A percentile compares a stretch with the other conserved stretches of the same genome.
Evolutionary conservation across 2,329 filamentous ascomycete species (phyloP).

Genomic region (Leptoxyphium fumago): DNA sequence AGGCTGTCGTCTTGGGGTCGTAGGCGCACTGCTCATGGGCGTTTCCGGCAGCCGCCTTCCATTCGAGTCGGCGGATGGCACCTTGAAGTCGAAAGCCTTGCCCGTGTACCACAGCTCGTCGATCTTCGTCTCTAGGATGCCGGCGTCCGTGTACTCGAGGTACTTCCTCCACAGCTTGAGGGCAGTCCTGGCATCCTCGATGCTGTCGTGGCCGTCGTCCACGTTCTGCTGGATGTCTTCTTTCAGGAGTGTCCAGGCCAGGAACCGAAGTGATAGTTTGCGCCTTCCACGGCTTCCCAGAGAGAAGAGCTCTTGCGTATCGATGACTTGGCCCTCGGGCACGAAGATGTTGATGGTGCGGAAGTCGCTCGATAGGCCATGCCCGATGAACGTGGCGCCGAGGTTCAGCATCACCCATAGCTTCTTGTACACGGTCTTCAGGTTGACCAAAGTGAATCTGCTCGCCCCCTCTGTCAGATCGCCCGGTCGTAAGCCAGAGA

Average conservation of each 20-base stretch:
- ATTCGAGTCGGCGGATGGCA: conserved; percentile 13
- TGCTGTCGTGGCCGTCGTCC: conserved; percentile 59
- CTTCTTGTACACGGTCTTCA: conserved; percentile 95
- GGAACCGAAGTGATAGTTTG: conserved; percentile 79
- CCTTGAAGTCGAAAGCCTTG: conserved; percentile 35
- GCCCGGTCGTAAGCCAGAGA: conserved; percentile 75
- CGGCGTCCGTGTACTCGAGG: conserved; percentile 74
- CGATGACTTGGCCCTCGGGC: conserved; percentile 76
- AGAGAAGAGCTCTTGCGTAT: conserved; percentile 86
- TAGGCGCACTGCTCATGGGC: conserved; percentile 14
- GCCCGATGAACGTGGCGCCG: conserved; percentile 84
- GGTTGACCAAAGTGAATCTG: conserved; percentile 65
- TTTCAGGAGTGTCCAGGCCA: conserved; percentile 81
- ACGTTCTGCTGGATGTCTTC: conserved; percentile 87
- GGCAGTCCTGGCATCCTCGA: conserved; percentile 87
- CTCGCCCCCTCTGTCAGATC: conserved; percentile 72
- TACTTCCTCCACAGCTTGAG: conserved; percentile 82
- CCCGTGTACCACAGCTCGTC: conserved; percentile 68
- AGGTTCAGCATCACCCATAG: conserved; percentile 93
- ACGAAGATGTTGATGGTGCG: conserved; percentile 97
- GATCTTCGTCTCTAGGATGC: conserved; percentile 67
- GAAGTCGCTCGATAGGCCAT: conserved; percentile 89
- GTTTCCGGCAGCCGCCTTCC: conserved; percentile 12
- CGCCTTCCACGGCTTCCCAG: conserved; percentile 57
- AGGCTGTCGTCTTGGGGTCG: conserved; percentile 17